Evolutionary conservation across 768 basidiomycete species (phyloP), one percentile per base, ranked within the genome.

Genomic region (Dendrothele bispora): DNA sequence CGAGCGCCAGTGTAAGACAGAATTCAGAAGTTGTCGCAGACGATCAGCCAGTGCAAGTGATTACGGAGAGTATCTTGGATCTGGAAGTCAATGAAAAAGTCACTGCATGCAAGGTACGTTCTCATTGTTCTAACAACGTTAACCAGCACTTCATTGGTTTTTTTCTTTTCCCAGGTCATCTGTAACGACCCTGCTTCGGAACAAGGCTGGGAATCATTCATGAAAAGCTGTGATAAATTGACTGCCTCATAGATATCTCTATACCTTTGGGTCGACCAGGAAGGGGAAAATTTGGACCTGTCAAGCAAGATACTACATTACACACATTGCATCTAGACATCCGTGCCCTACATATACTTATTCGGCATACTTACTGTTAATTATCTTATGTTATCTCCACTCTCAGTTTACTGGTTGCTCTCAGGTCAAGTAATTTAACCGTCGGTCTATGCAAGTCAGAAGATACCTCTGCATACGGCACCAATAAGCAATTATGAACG

Each of bases 41-140:
- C 27, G 18, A 38, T 12, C 32, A 29, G 17, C 24, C 46, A 6
- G 53, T 50, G 18, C 30, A 49, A 34, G 58, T 68, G 27, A 55
- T 67, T 21, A 72, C 59, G 24, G 85, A 87, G 59, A 80, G 70
- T 44, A 55, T 69, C 12, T 48, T 77, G 11, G 83, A 86, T 55
- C 61, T 79, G 18, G 83, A 83, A 54, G 78, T 71, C 47, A 71
- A 72, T 20, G 71, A 82, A 49, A 76, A 73, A 56, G 69, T 64
- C 17, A 71, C 73, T 14, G 56, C 67, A 14, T 86, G 82, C 62
- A 69, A 81, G 74, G 87, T 86, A 59, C 46, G 70, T 35, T 24
- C 17, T 18, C 20, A 6, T 24, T n/a, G 47, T 29, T 11, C 15
- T 15, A 39, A 18, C 25, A 22, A n/a, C 30, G 28, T 15, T 27